Conservation (phyloP, 768 basidiomycete genomes). For the Boletus subcaerulescens region DNA sequence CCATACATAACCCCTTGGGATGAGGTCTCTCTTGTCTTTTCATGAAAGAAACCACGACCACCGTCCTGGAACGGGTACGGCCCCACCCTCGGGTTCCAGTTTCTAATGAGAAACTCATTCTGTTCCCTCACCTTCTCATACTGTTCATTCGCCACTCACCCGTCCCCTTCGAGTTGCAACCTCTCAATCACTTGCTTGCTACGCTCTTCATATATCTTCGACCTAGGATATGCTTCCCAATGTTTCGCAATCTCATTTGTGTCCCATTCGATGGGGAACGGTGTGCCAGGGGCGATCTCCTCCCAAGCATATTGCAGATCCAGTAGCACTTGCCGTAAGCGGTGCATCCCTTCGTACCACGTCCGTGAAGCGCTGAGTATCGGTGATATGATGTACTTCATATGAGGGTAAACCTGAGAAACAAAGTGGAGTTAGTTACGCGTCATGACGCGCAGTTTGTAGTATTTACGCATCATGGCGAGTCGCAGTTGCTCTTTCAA, state of each 20-base stretch:
- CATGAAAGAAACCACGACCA: neutral
- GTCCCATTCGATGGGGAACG: neutral
- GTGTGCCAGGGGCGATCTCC: neutral
- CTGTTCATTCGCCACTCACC: conserved; percentile 1
- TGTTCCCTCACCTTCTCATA: neutral
- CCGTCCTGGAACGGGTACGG: neutral
- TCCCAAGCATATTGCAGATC: no score
- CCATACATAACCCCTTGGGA: no score
- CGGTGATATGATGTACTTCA: neutral
- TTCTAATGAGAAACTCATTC: neutral
- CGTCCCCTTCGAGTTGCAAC: neutral
- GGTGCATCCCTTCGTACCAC: conserved; percentile 2
- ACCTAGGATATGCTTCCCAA: neutral
- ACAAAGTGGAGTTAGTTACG: no score
- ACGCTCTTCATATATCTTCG: neutral
- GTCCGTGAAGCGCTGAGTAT: conserved; percentile 3
- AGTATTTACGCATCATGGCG: no score
- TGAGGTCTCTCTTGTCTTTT: neutral
- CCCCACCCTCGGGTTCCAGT: neutral
- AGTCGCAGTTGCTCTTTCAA: no score
- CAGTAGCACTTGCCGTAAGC: no score
- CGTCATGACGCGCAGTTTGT: no score
- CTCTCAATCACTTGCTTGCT: neutral
- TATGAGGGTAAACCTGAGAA: neutral
- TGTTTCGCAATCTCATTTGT: neutral